Evolutionary conservation across 768 basidiomycete species (phyloP), one percentile per base, ranked within the genome.

Genomic region (Pseudohyphozyma bogoriensis): DNA sequence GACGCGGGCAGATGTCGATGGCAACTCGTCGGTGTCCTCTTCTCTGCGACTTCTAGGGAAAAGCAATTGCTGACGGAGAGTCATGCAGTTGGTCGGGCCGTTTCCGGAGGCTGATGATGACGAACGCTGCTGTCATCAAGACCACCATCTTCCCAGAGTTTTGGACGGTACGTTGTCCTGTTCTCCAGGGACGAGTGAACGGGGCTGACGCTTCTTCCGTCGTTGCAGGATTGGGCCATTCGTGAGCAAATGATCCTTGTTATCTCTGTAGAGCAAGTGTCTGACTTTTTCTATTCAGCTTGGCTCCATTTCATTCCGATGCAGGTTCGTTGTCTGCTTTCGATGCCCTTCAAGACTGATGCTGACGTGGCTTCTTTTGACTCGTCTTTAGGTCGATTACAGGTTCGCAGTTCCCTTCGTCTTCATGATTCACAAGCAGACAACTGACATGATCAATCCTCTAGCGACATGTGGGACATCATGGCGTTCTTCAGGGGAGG

Each of bases 1-100:
- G n/a, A n/a, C 35, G 29, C 46, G 56, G 37, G 55, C 56, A 56
- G 37, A 95, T 73, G 73, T 96, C 59, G 92, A 95, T 69, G 92
- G 92, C 13, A 91, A 71, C 55, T 36, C 31, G 55, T 62, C n/a
- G n/a, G n/a, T n/a, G n/a, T 51, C 22, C 33, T 33, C 45, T 46
- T 44, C 40, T 1, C 13, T 12, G 15, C 22, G 3, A 2, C 22
- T 11, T 2, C 4, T 16, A 7, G 2, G 4, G 3, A 13, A 29
- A 49, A 16, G 29, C 7, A 5, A 5, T 4, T 24, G 26, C 26
- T 46, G 24, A 46, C 26, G n/a, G 24, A 26, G n/a, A 13, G 3
- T 46, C 26, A 15, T 13, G 24, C 47, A 68, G 68, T 26, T 71
- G 70, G 70, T 56, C 52, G 29, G 70, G 70, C 1, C 56, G 70